phyloP scores from a whole-genome alignment of 164 flowering plant genomes.

The Dillenia turbinata region DNA sequence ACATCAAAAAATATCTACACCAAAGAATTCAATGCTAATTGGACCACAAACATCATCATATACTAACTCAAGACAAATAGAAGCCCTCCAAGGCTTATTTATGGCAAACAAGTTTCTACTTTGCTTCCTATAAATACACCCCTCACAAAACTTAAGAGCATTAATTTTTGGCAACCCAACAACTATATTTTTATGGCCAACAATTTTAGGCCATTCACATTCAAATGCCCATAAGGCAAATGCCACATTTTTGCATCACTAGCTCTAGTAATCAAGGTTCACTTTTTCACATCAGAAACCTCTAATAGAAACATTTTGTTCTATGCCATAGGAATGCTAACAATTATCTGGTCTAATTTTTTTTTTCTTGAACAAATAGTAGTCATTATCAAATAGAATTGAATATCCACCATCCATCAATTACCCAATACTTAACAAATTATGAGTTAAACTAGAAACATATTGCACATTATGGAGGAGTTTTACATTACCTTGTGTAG shows the following conservation, averaged over 20 bases:
- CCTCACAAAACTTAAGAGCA: background rate
- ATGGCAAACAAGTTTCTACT: background rate
- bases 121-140: constrained; percentile 3
- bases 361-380: no score
- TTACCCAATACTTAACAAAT: no score
- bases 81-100: background rate
- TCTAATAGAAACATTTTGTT: constrained; percentile 4
- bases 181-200: background rate
- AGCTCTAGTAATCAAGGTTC: background rate
- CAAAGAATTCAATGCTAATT: background rate
- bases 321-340: background rate
- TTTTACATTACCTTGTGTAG: no score
- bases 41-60: background rate
- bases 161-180: background rate
- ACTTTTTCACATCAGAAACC: background rate
- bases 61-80: background rate
- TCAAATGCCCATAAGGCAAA: background rate
- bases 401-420: no score
- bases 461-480: no score
- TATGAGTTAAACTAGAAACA: no score
- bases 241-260: constrained; percentile 1
- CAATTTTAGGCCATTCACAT: no score
- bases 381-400: no score
- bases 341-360: background rate
- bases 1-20: constrained; percentile 6